Base-by-base conservation (phyloP, 345 rosid genomes). In the Kernera saxatilis region DNA sequence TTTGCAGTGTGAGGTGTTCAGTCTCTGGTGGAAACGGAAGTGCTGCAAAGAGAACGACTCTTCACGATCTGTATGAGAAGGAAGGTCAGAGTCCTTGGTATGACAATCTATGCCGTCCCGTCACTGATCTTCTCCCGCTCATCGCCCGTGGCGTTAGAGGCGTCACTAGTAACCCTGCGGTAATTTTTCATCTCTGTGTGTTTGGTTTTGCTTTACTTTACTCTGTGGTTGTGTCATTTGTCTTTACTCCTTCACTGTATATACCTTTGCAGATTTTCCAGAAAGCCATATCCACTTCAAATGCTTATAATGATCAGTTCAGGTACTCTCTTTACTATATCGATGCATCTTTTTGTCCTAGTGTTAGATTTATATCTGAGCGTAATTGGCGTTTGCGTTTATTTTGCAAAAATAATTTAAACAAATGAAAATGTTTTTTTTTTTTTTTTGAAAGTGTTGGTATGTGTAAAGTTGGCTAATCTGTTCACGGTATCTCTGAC, bases 51-150 rank as follows among this genome's bases (percentile, higher is more conserved):
- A 86, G 77, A 75, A 94, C 99, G 0, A 71, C 84, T 6, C 91
- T 94, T 73, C 99, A 91, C 35, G 96, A 94, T 83, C 97, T 93
- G 27, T 93, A 93, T 46, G 96, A 91, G 71, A 62, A 71, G 17
- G 91, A 89, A 80, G 97, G 99, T 22, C 99, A 94, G 86, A 91
- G 99, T 80, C 99, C 99, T 27, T 94, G 99, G 99, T 94, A 94
- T 77, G 99, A 94, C 69, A 94, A 91, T 79, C 93, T 94, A 29
- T 94, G 96, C 84, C 84, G 99, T 41, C 99, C 99, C 0, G 96
- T 94, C 18, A 89, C 95, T 0, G 96, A 93, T 81, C 83, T 93
- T 73, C 84, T 93, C 65, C 97, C 96, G 1, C 74, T 91, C 46
- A 89, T 93, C 6, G 94, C 80, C 63, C 88, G 82, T 66, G 98